These are phyloP conservation scores for Jaltomata sinuosa DNA, from an alignment of 257 asterid genomes.

Conservation along the genomic window DNA sequence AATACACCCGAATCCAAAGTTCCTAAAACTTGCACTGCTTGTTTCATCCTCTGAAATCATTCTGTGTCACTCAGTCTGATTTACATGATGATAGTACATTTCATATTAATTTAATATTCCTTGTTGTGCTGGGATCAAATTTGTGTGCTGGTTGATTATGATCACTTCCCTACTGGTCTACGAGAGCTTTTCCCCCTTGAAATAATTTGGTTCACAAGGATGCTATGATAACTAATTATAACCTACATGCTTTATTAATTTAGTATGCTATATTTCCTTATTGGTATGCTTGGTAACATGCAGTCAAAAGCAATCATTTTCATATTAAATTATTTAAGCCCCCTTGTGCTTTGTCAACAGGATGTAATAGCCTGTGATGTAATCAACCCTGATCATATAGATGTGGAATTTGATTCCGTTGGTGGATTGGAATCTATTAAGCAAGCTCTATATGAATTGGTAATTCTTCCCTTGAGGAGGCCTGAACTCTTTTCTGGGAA, in stretches of 20 bases:
- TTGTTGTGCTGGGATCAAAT: not conserved
- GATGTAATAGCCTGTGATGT: constrained; percentile 96
- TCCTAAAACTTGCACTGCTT: not conserved
- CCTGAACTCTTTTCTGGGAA: constrained; percentile 90
- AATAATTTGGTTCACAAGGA: not conserved
- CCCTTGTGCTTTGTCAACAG: constrained; percentile 21
- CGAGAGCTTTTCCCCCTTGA: not conserved
- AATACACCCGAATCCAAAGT: not conserved
- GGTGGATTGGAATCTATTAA: constrained; percentile 91
- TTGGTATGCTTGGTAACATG: not conserved
- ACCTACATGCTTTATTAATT: not conserved
- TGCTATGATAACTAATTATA: not conserved
- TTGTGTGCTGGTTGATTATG: not conserved
- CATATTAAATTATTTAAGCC: not conserved
- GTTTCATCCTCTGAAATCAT: not conserved
- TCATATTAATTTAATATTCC: not conserved
- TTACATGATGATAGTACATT: not conserved
- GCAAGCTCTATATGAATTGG: constrained; percentile 64
- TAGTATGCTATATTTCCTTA: not conserved
- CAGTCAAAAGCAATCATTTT: not conserved
- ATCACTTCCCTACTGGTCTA: not conserved
- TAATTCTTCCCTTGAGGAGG: constrained; percentile 79
- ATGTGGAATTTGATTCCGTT: constrained; percentile 63
- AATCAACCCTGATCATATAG: constrained; percentile 70
- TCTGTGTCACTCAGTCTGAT: not conserved